Conservation (phyloP, 169 alveolate genomes). For the Toxoplasma gondii region DNA sequence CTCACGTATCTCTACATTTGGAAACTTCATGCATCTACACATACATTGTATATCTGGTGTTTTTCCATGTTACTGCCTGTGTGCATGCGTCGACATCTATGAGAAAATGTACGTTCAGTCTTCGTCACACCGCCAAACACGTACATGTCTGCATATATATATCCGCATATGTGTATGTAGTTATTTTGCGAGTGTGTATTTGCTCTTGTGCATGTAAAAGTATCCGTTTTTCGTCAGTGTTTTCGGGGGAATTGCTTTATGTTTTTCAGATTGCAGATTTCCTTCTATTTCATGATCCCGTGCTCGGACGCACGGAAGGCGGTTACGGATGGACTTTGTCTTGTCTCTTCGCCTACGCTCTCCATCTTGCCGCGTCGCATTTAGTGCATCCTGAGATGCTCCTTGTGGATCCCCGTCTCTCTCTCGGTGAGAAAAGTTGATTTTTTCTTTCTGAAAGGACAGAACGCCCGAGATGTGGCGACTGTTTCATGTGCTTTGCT, state of each 20-base stretch:
- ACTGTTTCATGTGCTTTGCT: too few species aligned
- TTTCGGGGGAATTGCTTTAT: neutral
- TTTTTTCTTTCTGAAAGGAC: neutral
- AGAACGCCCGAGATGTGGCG: too few species aligned
- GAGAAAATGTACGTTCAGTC: too few species aligned
- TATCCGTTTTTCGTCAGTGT: neutral
- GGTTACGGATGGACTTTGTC: neutral
- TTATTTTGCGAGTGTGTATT: neutral
- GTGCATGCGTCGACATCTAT: too few species aligned
- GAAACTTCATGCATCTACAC: too few species aligned
- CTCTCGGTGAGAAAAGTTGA: neutral
- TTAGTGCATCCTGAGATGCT: neutral
- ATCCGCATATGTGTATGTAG: too few species aligned
- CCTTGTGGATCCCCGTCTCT: neutral
- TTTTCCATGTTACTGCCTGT: too few species aligned
- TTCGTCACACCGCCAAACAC: too few species aligned
- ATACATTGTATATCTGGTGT: too few species aligned
- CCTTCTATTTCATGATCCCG: neutral
- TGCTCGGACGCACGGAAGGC: neutral
- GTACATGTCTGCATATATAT: too few species aligned
- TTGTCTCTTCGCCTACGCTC: neutral
- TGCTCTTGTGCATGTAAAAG: neutral
- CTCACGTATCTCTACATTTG: too few species aligned
- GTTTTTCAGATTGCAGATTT: neutral
- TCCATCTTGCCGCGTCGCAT: neutral